These are phyloP conservation scores for Fusarium citri DNA, from an alignment of 2,329 filamentous ascomycete genomes.

Conservation along the genomic window DNA sequence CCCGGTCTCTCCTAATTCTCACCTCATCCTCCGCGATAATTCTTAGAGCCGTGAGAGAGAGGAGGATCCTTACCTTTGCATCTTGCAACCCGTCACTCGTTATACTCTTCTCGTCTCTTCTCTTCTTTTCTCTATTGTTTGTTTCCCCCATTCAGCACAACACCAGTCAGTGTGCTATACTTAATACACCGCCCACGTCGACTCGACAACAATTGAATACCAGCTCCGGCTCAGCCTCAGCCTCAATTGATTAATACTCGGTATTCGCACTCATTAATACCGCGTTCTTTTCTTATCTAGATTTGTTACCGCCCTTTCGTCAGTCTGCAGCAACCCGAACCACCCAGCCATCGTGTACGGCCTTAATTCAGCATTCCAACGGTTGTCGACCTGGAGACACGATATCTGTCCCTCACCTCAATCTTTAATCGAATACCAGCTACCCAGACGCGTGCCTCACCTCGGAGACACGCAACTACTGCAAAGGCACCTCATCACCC, in stretches of 20 bases:
- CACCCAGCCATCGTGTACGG: constrained; percentile 21
- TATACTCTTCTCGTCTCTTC: constrained; percentile 16
- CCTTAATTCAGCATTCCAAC: constrained; percentile 40
- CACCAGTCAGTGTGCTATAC: constrained; percentile 14
- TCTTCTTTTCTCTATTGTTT: constrained; percentile 30
- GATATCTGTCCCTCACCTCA: constrained; percentile 34
- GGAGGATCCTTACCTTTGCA: constrained; percentile 44
- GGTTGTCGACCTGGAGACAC: constrained; percentile 39
- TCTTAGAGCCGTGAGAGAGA: constrained; percentile 39
- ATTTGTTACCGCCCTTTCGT: constrained; percentile 11
- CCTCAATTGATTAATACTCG: constrained; percentile 21
- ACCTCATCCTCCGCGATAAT: constrained; percentile 44
- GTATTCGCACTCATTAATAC: constrained; percentile 39
- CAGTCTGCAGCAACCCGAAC: constrained; percentile 21
- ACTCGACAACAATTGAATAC: constrained; percentile 35
- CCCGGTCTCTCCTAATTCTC: constrained; percentile 37
- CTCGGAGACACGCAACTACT: constrained; percentile 19
- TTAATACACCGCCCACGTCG: constrained; percentile 38
- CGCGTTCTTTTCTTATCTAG: constrained; percentile 30
- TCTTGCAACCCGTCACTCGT: constrained; percentile 42
- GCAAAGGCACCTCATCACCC: constrained; percentile 13
- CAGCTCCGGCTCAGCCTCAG: constrained; percentile 3
- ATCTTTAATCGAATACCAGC: constrained; percentile 20
- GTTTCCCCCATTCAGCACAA: constrained; percentile 10
- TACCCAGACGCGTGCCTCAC: constrained; percentile 11